Percentiles rank a stretch among this genome's conserved stretches.
phyloP scores from a whole-genome alignment of 306 rosid species.

The Arachis hypogaea region DNA sequence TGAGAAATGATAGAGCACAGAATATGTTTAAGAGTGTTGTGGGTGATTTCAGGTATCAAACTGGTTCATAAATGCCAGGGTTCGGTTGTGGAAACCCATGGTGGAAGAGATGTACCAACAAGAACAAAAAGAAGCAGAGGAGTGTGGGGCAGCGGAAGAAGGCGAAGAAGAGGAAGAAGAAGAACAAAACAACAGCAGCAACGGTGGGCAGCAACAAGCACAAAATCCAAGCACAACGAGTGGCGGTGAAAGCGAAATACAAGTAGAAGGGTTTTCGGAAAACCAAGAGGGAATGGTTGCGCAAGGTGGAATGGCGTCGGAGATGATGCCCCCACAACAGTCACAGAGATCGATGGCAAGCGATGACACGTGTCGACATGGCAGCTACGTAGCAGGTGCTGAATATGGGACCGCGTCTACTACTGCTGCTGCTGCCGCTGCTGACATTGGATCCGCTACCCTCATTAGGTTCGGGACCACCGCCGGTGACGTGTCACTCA shows the following conservation, averaged over 20 bases:
- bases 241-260: conserved; percentile 70
- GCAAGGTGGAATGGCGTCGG: too few relatives aligned
- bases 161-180: conserved; percentile 43
- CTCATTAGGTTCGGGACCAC: conserved; percentile 89
- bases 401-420: conserved; percentile 68
- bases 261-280: conserved; percentile 65
- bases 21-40: background rate
- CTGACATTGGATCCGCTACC: conserved; percentile 60
- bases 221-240: conserved; percentile 69
- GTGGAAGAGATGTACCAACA: conserved; percentile 99
- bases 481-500: conserved; percentile 93
- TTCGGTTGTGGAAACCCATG: conserved; percentile 99
- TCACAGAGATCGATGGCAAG: conserved; percentile 41
- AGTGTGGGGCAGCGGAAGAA: conserved; percentile 44
- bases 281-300: conserved; percentile 48
- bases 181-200: conserved; percentile 43
- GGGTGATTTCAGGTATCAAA: conserved; percentile 74
- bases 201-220: conserved; percentile 46
- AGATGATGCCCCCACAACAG: background rate
- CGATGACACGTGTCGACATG: conserved; percentile 68
- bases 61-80: conserved; percentile 99
- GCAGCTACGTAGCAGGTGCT: conserved; percentile 46
- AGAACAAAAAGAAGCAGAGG: conserved; percentile 73
- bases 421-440: conserved; percentile 34
- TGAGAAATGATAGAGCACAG: too few relatives aligned